These are phyloP conservation scores for Oryza nivara DNA, from an alignment of 176 grass and related monocot species.

Conservation along the genomic window DNA sequence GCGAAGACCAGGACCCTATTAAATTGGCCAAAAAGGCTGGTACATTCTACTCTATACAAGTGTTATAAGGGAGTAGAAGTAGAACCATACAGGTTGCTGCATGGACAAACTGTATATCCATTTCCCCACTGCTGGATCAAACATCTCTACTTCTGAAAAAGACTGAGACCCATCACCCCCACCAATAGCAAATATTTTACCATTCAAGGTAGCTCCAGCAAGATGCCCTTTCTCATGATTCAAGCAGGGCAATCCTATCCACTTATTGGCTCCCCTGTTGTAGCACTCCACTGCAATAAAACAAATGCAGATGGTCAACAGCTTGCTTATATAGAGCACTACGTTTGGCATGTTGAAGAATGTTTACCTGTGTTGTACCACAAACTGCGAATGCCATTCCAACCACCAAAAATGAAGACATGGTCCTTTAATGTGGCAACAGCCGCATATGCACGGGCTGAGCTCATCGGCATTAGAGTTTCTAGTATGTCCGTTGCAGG, in stretches of 20 bases:
- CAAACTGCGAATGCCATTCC: slow-evolving; percentile 54
- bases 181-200: slow-evolving; percentile 87
- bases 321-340: slow-evolving; percentile 25
- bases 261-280: slow-evolving; percentile 50
- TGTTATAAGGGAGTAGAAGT: background rate
- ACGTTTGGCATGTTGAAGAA: slow-evolving; percentile 28
- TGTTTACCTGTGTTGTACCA: slow-evolving; percentile 49
- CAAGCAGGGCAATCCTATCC: slow-evolving; percentile 64
- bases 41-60: slow-evolving; percentile 33
- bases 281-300: slow-evolving; percentile 73
- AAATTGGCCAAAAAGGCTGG: background rate
- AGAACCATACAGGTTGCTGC: slow-evolving; percentile 52
- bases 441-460: slow-evolving; percentile 59
- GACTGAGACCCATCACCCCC: slow-evolving; percentile 64
- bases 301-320: slow-evolving; percentile 16
- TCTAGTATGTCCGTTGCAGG: slow-evolving; percentile 60
- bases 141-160: slow-evolving; percentile 87
- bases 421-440: slow-evolving; percentile 59
- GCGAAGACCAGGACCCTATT: background rate
- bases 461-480: slow-evolving; percentile 64
- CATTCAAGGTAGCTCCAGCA: slow-evolving; percentile 64
- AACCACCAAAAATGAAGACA: slow-evolving; percentile 74
- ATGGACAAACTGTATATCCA: slow-evolving; percentile 65
- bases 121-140: slow-evolving; percentile 74
- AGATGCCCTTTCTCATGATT: slow-evolving; percentile 72